Evolutionary conservation across 225 moss, liverwort and hornwort genomes (phyloP), one percentile per base, ranked within the genome.

Genomic region (Rhytidiadelphus loreus): DNA sequence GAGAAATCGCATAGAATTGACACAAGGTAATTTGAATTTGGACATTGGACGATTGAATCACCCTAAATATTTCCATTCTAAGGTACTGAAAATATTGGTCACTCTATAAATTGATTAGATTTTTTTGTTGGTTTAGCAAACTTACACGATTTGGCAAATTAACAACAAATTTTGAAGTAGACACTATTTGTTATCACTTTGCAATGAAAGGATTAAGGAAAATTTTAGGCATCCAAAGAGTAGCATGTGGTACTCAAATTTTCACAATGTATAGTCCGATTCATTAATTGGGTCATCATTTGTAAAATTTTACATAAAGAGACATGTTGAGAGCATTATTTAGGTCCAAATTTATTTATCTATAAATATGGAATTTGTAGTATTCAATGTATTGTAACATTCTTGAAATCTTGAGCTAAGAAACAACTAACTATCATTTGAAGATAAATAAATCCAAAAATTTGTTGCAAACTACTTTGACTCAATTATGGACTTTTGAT

Each of bases 221-320:
- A 2, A 43, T 12, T 25, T 25, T 0, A 2, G 25, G 25, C 41
- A 24, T 41, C 4, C 3, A 2, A 41, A 70, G 5, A 3, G 25
- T 8, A 43, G 15, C 5, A 15, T 70, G 25, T 71, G 7, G 5
- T 8, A 26, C 15, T 43, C 41, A 71, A 43, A 41, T 43, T 41
- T 71, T 43, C 8, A 71, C 8, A 41, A 71, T 43, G 8, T 43
- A 8, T 69, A 41, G 13, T 69, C 3, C 1, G 2, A 32, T 39
- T 24, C 8, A 69, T 41, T 13, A 8, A 25, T 71, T 70, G 13
- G 13, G 0, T 41, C 13, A 70, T 70, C 41, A 13, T 70, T 43
- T 41, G 14, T 25, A 41, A 71, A 0, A 15, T 37, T 39, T 70
- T 41, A 41, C 2, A 41, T 41, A 5, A 70, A 70, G 70, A 70